These are phyloP conservation scores for Penicillium sp. DNA, from an alignment of 2,329 filamentous ascomycete genomes.

Conservation along the genomic window DNA sequence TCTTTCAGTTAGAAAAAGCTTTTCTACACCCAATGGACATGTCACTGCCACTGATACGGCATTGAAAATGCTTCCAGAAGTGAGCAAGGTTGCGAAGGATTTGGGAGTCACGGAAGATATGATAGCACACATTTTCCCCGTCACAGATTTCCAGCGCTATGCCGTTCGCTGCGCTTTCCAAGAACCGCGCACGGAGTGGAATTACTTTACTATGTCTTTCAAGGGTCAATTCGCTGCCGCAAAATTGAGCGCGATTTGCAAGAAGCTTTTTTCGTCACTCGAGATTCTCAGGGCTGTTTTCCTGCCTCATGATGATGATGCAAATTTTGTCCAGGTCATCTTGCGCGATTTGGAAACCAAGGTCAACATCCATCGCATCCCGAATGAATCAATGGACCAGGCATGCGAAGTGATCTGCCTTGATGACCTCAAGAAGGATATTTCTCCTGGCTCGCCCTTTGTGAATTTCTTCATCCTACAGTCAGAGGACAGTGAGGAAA, in stretches of 20 bases:
- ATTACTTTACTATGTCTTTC: not conserved
- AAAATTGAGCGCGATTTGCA: not conserved
- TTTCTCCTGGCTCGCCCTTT: not conserved
- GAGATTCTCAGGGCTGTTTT: not conserved
- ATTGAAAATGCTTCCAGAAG: not conserved
- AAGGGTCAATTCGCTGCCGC: not conserved
- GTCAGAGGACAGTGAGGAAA: not conserved
- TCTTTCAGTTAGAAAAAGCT: not conserved
- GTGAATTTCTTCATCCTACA: not conserved
- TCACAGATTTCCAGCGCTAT: conserved; percentile 1
- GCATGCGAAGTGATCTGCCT: not conserved
- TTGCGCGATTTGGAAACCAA: not conserved
- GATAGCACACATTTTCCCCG: not conserved
- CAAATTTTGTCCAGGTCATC: not conserved
- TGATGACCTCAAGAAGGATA: not conserved
- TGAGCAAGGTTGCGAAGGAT: not conserved
- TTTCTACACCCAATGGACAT: not conserved
- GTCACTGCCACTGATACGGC: not conserved
- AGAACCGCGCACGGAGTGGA: not conserved
- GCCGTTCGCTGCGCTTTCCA: not conserved
- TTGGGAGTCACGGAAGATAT: not conserved
- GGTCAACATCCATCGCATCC: not conserved
- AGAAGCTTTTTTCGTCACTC: not conserved
- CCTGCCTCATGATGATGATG: not conserved
- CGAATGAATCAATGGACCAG: not conserved